Base-by-base conservation (phyloP, 257 asterid species). In the Petrea volubilis region DNA sequence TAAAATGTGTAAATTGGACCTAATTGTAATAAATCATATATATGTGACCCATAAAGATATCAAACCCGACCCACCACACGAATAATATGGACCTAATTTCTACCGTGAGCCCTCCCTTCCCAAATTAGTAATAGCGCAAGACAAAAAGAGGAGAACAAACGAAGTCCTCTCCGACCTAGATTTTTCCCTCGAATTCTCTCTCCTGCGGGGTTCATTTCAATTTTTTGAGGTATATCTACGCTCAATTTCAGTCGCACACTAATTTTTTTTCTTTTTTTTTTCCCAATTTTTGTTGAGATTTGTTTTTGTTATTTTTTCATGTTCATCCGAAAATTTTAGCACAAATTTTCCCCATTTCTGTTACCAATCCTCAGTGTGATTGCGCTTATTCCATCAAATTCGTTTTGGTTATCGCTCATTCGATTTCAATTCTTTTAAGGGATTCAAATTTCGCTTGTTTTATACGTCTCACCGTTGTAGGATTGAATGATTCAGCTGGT, bases 241-340 rank as follows among this genome's bases (percentile, higher is more conserved):
- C 72, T 70, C 74, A 72, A 80, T 72, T 60, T 63, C 79, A 59
- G 29, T 69, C 82, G 2, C 79, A 65, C 75, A 77, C 77, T 63
- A 31, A 23, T 10, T 60, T 67, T 49, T 62, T 23, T 41, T 9
- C 2, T 71, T 62, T 11, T 14, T 47, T 46, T 68, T 11, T 1
- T 36, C n/a, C 15, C 15, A 2, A 17, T 66, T n/a, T 33, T 44
- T 55, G 2, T 21, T 7, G 2, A 11, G 33, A 36, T 17, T 1
- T 38, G 7, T 38, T 7, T 38, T 10, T 38, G 11, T 38, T 38
- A 3, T 38, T 2, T 38, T 38, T 5, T 38, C 0, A n/a, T n/a
- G n/a, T n/a, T n/a, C n/a, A n/a, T n/a, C n/a, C n/a, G 9, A 5
- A 2, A 18, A 24, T 46, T 40, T 58, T 25, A 24, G 5, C 52